Base-by-base conservation (phyloP, 2,329 filamentous ascomycete genomes). In the Dothideomycetes sp. region DNA sequence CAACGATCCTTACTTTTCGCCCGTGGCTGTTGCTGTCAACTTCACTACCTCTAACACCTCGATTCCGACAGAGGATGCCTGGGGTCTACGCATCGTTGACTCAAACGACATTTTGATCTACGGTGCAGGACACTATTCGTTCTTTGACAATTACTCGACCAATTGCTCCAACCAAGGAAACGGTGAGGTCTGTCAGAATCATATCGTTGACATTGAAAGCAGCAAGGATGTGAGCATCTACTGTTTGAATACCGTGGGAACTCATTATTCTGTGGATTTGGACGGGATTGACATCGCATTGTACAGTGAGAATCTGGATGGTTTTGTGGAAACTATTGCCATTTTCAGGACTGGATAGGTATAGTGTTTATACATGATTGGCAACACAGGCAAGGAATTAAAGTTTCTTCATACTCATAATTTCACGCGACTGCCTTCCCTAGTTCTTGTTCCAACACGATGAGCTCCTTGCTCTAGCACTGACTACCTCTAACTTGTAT, bases 1-100 rank as follows among this genome's bases (percentile, higher is more conserved):
- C 51, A 61, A 60, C 34, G 84, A 89, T 56, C 82, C 87, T 0
- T 70, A 78, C 53, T 94, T 89, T 56, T 11, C 63, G 64, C 4
- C 64, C 63, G 34, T 82, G 76, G 35, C 49, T 9, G 41, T 46
- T 20, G 44, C 31, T n/a, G 42, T 22, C 17, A 51, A 46, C 28
- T 38, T 43, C 29, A 45, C 41, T 28, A 41, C 41, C 35, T 35
- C 31, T 23, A 57, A 46, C 58, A 50, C 51, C 53, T 55, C 46
- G 55, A 66, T 58, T 17, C 51, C 55, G 3, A 45, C 45, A 47
- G 67, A 67, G 5, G 69, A 76, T 56, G 76, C 78, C 0, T 84
- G 79, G 78, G 80, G 75, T 1, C 61, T 84, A 20, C 69, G 80
- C 6, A 67, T 84, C 25, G 51, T 80, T 29, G 64, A 71, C 47